Evolutionary conservation across 768 basidiomycete species (phyloP).

Genomic region (Amanita rimosa): DNA sequence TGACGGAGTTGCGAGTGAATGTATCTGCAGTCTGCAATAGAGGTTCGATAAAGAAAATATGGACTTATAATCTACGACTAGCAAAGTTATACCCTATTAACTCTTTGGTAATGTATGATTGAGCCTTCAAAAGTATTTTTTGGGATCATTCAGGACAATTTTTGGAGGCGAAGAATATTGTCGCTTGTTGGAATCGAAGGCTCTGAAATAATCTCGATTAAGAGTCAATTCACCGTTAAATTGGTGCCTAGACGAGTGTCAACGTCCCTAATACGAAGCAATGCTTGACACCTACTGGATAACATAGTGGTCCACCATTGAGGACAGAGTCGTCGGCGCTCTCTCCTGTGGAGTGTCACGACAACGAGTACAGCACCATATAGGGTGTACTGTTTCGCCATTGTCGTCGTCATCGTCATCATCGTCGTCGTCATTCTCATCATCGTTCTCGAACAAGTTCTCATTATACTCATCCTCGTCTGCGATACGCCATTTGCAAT

Average conservation of each 20-base stretch:
- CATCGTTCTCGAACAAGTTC: background rate
- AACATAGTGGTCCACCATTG: conserved; percentile 21
- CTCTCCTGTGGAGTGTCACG: conserved; percentile 26
- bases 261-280: background rate
- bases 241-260: background rate
- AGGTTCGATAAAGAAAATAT: background rate
- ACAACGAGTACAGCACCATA: conserved; percentile 28
- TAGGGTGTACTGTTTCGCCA: conserved; percentile 3
- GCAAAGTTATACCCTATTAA: background rate
- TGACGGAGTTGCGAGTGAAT: too few species aligned
- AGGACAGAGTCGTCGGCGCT: conserved; percentile 14
- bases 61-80: background rate
- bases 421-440: background rate
- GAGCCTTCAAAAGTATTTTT: background rate
- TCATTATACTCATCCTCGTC: conserved; percentile 2
- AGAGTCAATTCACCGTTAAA: conserved; percentile 7
- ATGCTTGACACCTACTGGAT: conserved; percentile 9
- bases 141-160: background rate
- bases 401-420: background rate
- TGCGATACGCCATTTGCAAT: conserved; percentile 1
- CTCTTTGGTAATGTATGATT: background rate
- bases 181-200: conserved; percentile 13
- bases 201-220: conserved; percentile 18
- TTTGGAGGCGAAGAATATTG: background rate
- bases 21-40: too few species aligned